Percentiles rank a stretch among this genome's conserved stretches.
Evolutionary conservation across 2,329 filamentous ascomycete genomes (phyloP).

Genomic region (Pseudogymnoascus sp.): DNA sequence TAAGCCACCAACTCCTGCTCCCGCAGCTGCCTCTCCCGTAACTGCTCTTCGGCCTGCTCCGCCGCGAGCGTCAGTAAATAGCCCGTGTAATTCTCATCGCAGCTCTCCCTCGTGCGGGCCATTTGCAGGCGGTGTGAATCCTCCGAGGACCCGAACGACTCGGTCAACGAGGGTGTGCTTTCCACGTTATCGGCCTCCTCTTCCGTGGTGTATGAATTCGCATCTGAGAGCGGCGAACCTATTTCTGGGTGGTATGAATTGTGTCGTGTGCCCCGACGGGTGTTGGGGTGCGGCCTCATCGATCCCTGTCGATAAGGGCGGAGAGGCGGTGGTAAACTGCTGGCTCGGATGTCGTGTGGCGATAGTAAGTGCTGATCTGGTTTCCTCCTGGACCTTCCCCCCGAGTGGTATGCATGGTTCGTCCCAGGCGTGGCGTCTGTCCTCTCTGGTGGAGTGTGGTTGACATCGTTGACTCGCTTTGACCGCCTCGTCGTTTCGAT

Average conservation of each 20-base stretch:
- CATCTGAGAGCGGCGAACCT: slow-evolving; percentile 38
- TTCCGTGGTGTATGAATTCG: slow-evolving; percentile 34
- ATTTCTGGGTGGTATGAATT: slow-evolving; percentile 35
- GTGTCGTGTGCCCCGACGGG: slow-evolving; percentile 32
- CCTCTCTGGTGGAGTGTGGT: slow-evolving; percentile 48
- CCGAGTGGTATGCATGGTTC: slow-evolving; percentile 20
- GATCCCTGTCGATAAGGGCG: slow-evolving; percentile 33
- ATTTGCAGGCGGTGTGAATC: slow-evolving; percentile 28
- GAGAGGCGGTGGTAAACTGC: slow-evolving; percentile 25
- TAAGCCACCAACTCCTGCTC: slow-evolving; percentile 70
- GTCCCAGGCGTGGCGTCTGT: slow-evolving; percentile 57
- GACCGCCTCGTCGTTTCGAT: slow-evolving; percentile 71
- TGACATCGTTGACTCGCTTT: slow-evolving; percentile 45
- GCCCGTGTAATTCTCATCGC: slow-evolving; percentile 65
- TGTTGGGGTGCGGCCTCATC: slow-evolving; percentile 35
- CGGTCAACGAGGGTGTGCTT: slow-evolving; percentile 26
- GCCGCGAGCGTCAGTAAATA: slow-evolving; percentile 74
- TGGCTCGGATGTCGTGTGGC: not conserved
- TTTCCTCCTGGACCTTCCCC: slow-evolving; percentile 16
- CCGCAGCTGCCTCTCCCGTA: slow-evolving; percentile 61
- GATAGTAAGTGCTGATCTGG: slow-evolving; percentile 21
- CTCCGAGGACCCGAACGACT: slow-evolving; percentile 27
- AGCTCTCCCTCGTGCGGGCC: slow-evolving; percentile 54
- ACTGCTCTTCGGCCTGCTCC: slow-evolving; percentile 67
- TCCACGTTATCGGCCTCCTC: slow-evolving; percentile 24